Base-by-base conservation (phyloP, 768 basidiomycete species). In the Trametes sanguinea region DNA sequence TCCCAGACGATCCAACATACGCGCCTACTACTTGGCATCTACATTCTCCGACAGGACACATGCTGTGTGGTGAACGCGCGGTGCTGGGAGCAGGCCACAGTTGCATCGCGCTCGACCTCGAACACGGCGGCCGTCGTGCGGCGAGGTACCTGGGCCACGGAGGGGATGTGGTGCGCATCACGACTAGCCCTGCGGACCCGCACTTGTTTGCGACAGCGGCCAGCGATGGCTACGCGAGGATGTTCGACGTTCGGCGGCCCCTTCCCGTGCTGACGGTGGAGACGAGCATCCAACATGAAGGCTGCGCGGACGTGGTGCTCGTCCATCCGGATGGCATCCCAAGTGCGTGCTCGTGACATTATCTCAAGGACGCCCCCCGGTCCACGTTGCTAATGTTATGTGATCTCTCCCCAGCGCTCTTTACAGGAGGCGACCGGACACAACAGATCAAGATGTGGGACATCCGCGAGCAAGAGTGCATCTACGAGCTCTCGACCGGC, bases 381-480 rank as follows among this genome's bases (percentile, higher is more conserved):
- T 22, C 22, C 22, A 22, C 22, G 22, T 22, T 22, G 22, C 22
- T 22, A 1, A 22, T 22, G 22, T 22, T 22, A 22, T 22, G 22
- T 22, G 22, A 71, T 67, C 11, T 52, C 73, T 9, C 13, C 53
- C 4, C 33, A 68, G 64, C 59, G n/a, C 29, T 68, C 2, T 77
- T 80, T 61, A 72, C 76, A 0, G 77, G 74, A 2, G 60, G 70
- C 3, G 62, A 60, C 27, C 48, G 51, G 2, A 64, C 66, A 4
- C 73, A 81, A 57, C 63, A 71, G 8, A 74, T 81, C 65, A 75
- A 74, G 44, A n/a, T 79, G 35, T 81, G 79, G 79, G 79, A 82
- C 57, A 53, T 79, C 11, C 77, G 79, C 39, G 74, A 76, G 0
- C 68, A 66, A 13, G 65, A 63, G 13, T 51, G 68, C 5, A 69